phyloP scores from a whole-genome alignment of 345 rosid species.

The Theobroma cacao region DNA sequence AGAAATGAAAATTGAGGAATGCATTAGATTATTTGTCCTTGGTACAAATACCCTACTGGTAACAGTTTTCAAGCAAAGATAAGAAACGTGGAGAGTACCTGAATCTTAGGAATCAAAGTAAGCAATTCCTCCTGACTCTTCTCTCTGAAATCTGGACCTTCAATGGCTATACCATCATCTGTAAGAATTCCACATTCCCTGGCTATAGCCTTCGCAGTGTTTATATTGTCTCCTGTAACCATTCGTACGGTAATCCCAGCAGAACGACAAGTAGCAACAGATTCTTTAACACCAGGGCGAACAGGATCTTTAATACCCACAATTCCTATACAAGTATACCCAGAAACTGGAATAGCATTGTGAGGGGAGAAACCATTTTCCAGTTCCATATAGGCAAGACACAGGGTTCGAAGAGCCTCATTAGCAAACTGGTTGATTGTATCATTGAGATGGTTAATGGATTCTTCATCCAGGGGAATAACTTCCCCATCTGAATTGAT shows the following conservation, averaged over 20 bases:
- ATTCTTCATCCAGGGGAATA: constrained; percentile 65
- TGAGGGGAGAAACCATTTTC: constrained; percentile 52
- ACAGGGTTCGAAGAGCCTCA: constrained; percentile 90
- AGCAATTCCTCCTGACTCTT: constrained; percentile 69
- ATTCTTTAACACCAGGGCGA: constrained; percentile 90
- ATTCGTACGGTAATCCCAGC: constrained; percentile 92
- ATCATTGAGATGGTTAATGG: constrained; percentile 48
- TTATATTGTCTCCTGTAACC: constrained; percentile 96
- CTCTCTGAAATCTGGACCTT: constrained; percentile 87
- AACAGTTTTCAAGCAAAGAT: neutral
- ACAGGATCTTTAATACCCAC: constrained; percentile 96
- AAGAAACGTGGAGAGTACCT: constrained; percentile 38
- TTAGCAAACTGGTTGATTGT: constrained; percentile 77
- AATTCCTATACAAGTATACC: constrained; percentile 72
- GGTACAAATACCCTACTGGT: neutral
- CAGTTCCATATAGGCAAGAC: constrained; percentile 69
- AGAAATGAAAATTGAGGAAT: constrained; percentile 3
- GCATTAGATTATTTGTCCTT: neutral
- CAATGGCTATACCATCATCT: constrained; percentile 79
- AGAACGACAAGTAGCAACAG: constrained; percentile 79
- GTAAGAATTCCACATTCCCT: constrained; percentile 95
- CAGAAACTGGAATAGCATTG: constrained; percentile 59
- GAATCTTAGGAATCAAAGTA: constrained; percentile 81
- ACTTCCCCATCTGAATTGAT: constrained; percentile 66
- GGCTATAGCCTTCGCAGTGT: constrained; percentile 91